Percentiles rank a stretch among this genome's conserved stretches.
phyloP scores from a whole-genome alignment of 73 alveolate genomes.

The Durusdinium trenchii region DNA sequence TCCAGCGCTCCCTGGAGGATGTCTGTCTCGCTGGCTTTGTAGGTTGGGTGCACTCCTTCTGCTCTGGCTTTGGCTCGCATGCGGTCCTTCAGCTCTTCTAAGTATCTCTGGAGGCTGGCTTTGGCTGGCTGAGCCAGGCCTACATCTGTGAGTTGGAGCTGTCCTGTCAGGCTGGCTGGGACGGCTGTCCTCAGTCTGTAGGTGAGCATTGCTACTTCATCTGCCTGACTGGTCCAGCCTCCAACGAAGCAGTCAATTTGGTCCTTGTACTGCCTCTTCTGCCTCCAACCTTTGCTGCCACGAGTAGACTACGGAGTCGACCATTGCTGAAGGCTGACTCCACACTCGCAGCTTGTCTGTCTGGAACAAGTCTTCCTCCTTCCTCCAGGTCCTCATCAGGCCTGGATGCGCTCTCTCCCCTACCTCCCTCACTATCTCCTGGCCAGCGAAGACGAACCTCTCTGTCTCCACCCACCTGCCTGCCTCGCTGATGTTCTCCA shows the following conservation, averaged over 20 bases:
- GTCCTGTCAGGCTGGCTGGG: slow-evolving; percentile 2
- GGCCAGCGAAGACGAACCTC: neutral
- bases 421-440: neutral
- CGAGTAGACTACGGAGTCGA: neutral
- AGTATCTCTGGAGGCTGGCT: neutral
- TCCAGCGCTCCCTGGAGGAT: neutral
- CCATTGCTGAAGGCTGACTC: slow-evolving; percentile 18
- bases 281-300: neutral
- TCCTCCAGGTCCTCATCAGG: neutral
- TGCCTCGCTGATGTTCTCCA: slow-evolving; percentile 19
- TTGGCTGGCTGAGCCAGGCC: slow-evolving; percentile 3
- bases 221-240: neutral
- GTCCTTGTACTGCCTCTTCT: neutral
- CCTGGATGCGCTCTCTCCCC: neutral
- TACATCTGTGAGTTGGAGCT: neutral
- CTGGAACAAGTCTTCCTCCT: neutral
- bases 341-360: neutral
- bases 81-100: neutral
- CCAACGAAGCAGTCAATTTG: neutral
- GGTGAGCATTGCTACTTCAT: neutral
- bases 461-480: neutral
- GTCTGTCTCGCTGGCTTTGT: neutral
- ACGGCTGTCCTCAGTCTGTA: neutral
- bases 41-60: neutral
- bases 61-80: neutral